phyloP scores from a whole-genome alignment of 176 grass and related monocot species.

The Aegilops longissima region DNA sequence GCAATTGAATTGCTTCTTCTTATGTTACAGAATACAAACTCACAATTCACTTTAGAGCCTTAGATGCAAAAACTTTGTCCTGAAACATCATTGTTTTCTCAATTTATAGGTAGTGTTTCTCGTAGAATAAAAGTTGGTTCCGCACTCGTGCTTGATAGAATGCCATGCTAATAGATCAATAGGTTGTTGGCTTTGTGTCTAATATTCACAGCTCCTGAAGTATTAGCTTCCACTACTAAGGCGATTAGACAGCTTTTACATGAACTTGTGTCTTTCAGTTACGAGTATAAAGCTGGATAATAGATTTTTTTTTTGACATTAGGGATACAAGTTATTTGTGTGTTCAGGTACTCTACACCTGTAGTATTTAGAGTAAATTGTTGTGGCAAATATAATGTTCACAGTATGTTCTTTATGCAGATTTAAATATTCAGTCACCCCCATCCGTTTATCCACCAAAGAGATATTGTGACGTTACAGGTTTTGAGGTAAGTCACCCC shows the following conservation, averaged over 20 bases:
- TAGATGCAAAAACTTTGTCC: not conserved
- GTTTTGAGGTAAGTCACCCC: conserved; percentile 75
- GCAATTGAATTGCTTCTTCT: not conserved
- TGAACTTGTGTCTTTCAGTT: not conserved
- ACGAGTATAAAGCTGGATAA: not conserved
- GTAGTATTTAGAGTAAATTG: not conserved
- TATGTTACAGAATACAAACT: not conserved
- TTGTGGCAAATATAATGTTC: not conserved
- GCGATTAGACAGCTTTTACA: not conserved
- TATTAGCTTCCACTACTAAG: not conserved
- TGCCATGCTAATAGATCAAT: not conserved
- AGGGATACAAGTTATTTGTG: not conserved
- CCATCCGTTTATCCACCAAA: conserved; percentile 93
- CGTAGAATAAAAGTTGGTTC: not conserved
- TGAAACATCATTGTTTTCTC: not conserved
- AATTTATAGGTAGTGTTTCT: not conserved
- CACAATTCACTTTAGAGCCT: not conserved
- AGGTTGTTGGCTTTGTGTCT: not conserved
- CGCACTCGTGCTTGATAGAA: not conserved
- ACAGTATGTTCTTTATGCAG: conserved; percentile 38
- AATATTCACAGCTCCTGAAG: not conserved
- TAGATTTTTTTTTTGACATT: not conserved
- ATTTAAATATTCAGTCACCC: conserved; percentile 89
- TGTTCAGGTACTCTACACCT: not conserved
- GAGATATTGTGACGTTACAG: conserved; percentile 96